phyloP scores from a whole-genome alignment of 1,284 basidiomycete species.

The Cryptococcus sp. region DNA sequence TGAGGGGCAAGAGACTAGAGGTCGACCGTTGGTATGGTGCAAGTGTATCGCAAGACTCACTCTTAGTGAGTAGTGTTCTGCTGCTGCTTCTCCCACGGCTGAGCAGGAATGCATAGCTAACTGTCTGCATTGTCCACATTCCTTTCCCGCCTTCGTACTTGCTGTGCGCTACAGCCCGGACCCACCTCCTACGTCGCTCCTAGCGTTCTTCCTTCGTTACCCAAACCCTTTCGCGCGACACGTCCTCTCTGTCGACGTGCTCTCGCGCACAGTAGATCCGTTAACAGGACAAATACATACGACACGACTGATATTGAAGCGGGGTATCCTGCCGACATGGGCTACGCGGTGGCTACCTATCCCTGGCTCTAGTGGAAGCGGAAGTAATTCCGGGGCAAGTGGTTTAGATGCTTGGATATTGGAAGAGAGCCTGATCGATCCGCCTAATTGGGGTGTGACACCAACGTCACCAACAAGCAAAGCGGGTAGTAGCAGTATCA shows the following conservation, averaged over 20 bases:
- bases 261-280: slow-evolving; percentile 73
- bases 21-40: slow-evolving; percentile 15
- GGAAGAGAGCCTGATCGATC: slow-evolving; percentile 79
- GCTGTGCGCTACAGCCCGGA: slow-evolving; percentile 36
- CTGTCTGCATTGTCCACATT: neutral
- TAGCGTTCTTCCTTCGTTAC: slow-evolving; percentile 94
- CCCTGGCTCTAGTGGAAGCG: slow-evolving; percentile 55
- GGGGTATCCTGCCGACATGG: slow-evolving; percentile 87
- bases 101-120: neutral
- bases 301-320: slow-evolving; percentile 87
- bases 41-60: slow-evolving; percentile 25
- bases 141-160: neutral
- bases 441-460: slow-evolving; percentile 35
- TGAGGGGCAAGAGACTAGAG: neutral
- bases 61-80: slow-evolving; percentile 22
- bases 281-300: slow-evolving; percentile 74
- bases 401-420: slow-evolving; percentile 71
- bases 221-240: slow-evolving; percentile 95
- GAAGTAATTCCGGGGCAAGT: slow-evolving; percentile 49
- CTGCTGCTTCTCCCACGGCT: too few species aligned
- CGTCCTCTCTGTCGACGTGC: slow-evolving; percentile 91
- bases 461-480: neutral
- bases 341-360: slow-evolving; percentile 70
- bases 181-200: slow-evolving; percentile 69
- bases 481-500: slow-evolving; percentile 3